Base-by-base conservation (phyloP, 306 rosid genomes). In the Medicago lupulina region DNA sequence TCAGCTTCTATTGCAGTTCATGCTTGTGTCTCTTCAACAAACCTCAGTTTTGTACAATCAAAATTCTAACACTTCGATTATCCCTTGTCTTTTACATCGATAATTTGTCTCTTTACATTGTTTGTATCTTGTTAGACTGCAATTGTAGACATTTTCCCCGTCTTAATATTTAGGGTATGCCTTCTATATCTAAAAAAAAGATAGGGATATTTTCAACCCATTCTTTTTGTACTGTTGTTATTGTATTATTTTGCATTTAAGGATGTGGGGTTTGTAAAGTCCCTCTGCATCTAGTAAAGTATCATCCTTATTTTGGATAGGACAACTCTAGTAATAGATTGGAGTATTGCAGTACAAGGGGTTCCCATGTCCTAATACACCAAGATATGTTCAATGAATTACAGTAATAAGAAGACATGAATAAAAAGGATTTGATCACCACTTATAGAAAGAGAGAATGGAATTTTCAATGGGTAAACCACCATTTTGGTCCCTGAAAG, bases 1-100 rank as follows among this genome's bases (percentile, higher is more conserved):
- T 69, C 54, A 54, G 50, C 57, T 19, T 78, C 79, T 62, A 66
- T 77, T 39, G 23, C 43, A 55, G 71, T 74, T 85, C 74, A 63
- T 78, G 70, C 70, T 23, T 1, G 38, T 9, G 17, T 57, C 54
- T 43, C 78, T 23, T 73, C 75, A 72, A 51, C 21, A 58, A 61
- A 57, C 54, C 78, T 61, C 53, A 53, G 62, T 73, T 31, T 81
- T 57, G 51, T 28, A 57, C 67, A 47, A 46, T 69, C 67, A 64
- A 51, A 78, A 57, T 66, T 64, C 18, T 47, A 63, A 55, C 44
- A 74, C 64, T 58, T 62, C 41, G 18, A 25, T 10, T 31, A 12
- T 51, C 36, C 59, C 25, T 58, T 47, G 10, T 51, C 21, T 38
- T 75, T 65, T 71, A 51, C 47, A 5, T 50, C 44, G 41, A 43